A percentile compares a stretch with the other conserved stretches of the same genome.
Evolutionary conservation across 1,284 basidiomycete genomes (phyloP).

Genomic region (Leucoagaricus sp.): DNA sequence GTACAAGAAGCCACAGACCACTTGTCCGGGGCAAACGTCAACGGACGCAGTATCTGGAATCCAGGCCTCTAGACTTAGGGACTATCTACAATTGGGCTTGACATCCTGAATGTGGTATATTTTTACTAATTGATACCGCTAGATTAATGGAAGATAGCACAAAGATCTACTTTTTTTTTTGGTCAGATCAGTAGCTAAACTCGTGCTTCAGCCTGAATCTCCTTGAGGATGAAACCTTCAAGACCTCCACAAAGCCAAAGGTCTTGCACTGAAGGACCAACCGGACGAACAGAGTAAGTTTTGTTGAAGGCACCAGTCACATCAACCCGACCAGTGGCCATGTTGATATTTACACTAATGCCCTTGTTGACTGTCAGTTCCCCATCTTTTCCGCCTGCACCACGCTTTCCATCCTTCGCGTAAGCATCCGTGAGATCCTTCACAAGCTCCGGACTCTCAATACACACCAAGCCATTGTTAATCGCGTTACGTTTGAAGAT

Average conservation of each 20-base stretch:
- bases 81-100: neutral
- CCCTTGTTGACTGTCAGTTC: slow-evolving; percentile 82
- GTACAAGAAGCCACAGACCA: slow-evolving; percentile 21
- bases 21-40: slow-evolving; percentile 19
- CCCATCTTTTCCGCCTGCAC: slow-evolving; percentile 75
- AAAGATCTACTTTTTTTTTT: slow-evolving; percentile 6
- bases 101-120: neutral
- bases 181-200: slow-evolving; percentile 14
- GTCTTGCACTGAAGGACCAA: slow-evolving; percentile 93
- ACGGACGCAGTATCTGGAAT: slow-evolving; percentile 44
- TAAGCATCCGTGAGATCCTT: slow-evolving; percentile 79
- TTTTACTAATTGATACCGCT: slow-evolving; percentile 5
- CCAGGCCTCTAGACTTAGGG: slow-evolving; percentile 30
- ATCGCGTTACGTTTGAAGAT: slow-evolving; percentile 99
- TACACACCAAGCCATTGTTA: slow-evolving; percentile 96
- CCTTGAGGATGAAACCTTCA: slow-evolving; percentile 79
- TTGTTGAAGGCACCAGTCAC: slow-evolving; percentile 55
- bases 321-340: slow-evolving; percentile 67
- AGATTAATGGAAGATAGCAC: slow-evolving; percentile 1
- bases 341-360: slow-evolving; percentile 67
- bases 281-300: slow-evolving; percentile 69
- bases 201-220: slow-evolving; percentile 54
- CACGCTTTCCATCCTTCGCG: slow-evolving; percentile 73
- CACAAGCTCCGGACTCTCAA: slow-evolving; percentile 91
- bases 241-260: slow-evolving; percentile 83